Evolutionary conservation across 805 yeast genomes (phyloP).

Genomic region (Ogataea paraovalis): DNA sequence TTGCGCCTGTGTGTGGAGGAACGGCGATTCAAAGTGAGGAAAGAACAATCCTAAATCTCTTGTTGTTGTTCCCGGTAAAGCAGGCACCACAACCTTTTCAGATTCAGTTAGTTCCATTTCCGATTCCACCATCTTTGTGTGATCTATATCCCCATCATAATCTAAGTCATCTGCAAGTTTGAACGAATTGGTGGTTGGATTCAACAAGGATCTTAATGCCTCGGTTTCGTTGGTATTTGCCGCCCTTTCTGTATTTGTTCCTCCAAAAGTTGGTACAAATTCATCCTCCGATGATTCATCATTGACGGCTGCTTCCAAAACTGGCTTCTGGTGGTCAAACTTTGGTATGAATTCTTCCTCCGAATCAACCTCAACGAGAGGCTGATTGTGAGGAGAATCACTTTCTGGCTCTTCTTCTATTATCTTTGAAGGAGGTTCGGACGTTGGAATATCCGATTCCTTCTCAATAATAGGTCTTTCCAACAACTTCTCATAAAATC

Average conservation of each 20-base stretch:
- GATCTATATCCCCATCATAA: conserved; percentile 47
- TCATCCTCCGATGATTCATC: conserved; percentile 4
- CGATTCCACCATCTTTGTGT: conserved; percentile 22
- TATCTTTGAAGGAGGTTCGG: background rate
- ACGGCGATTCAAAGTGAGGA: conserved; percentile 81
- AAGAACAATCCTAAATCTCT: conserved; percentile 62
- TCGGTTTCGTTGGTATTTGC: conserved; percentile 50
- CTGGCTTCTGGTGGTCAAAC: no score
- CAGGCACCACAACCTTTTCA: conserved; percentile 9
- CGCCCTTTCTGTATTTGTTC: conserved; percentile 11
- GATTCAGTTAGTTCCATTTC: conserved; percentile 2
- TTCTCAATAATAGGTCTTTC: conserved; percentile 6
- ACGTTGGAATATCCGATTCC: conserved; percentile 2
- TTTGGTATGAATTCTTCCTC: background rate
- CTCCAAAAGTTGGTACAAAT: conserved; percentile 53
- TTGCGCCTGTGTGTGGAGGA: conserved; percentile 80
- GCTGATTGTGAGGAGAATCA: background rate
- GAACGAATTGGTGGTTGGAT: conserved; percentile 36
- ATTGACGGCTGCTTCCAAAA: background rate
- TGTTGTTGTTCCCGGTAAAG: conserved; percentile 12
- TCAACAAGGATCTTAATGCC: conserved; percentile 56
- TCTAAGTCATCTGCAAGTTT: conserved; percentile 36
- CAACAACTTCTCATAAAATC: conserved; percentile 15
- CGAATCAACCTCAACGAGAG: background rate
- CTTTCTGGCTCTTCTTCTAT: background rate